Evolutionary conservation across 2,329 filamentous ascomycete species (phyloP), one percentile per base, ranked within the genome.

Genomic region (Lasiodiplodia sp.): DNA sequence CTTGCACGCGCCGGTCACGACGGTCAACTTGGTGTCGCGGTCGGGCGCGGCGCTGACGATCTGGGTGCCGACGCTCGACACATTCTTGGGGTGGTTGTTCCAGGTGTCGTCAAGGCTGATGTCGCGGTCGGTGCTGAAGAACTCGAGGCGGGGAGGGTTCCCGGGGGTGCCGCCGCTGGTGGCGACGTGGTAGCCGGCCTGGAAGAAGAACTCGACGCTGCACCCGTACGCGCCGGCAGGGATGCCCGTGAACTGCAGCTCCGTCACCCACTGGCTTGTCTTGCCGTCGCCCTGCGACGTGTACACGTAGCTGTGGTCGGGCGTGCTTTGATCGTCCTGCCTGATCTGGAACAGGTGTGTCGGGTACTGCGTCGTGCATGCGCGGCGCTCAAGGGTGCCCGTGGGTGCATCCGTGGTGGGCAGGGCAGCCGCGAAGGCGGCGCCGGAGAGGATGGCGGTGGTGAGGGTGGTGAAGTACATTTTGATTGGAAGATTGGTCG

Each of bases 191-290:
- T 72, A 73, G 23, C 67, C 69, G 23, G 72, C 49, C 2, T 72
- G 71, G 71, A 76, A 76, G 69, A 72, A 73, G 70, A 72, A 69
- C 69, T 76, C 74, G 51, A 76, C 72, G 56, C 72, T 70, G 71
- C 75, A 76, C 40, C 74, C 75, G 67, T 72, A 74, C 21, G 71
- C 69, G n/a, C 67, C 69, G 16, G 70, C 60, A 14, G 74, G 74
- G 40, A 76, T 67, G 65, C 67, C 70, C 66, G 44, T 62, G 70
- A 75, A 75, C 52, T 72, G 68, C 31, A 60, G 64, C 64, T 47
- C 76, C 14, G 34, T 57, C 47, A 70, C 68, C 55, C 60, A 40
- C 34, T 72, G 68, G n/a, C 69, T 38, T 5, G 28, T 16, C 49
- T 56, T 60, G 65, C 72, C 71, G 67, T 69, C 66, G 10, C 49